A percentile compares a stretch with the other conserved stretches of the same genome.
Evolutionary conservation across 2,329 filamentous ascomycete genomes (phyloP).

Genomic region (Cladobotryum protrusum): DNA sequence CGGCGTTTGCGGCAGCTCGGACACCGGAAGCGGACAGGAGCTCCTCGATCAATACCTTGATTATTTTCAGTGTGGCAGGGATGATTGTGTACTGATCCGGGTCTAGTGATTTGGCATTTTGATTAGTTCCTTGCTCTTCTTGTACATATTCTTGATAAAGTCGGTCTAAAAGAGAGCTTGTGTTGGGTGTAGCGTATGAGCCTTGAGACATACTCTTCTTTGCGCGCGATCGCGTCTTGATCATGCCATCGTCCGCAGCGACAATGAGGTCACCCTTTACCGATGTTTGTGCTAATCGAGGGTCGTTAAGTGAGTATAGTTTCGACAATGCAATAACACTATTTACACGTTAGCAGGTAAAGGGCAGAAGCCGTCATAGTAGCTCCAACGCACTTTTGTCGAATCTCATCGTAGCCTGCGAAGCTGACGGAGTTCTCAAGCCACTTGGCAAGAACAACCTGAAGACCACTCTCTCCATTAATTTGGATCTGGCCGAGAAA

Average conservation of each 20-base stretch:
- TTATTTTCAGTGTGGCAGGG: constrained; percentile 83
- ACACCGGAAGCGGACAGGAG: constrained; percentile 71
- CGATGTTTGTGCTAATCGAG: constrained; percentile 67
- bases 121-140: constrained; percentile 22
- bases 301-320: constrained; percentile 80
- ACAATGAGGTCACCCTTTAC: constrained; percentile 92
- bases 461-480: constrained; percentile 71
- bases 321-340: constrained; percentile 91
- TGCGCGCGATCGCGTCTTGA: constrained; percentile 89
- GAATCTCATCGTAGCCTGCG: constrained; percentile 95
- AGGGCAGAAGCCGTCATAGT: neutral
- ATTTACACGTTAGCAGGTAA: constrained; percentile 24
- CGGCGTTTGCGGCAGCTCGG: constrained; percentile 53
- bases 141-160: constrained; percentile 17
- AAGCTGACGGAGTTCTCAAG: constrained; percentile 95
- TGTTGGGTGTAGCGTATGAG: constrained; percentile 14
- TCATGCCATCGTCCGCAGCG: constrained; percentile 64
- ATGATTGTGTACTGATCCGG: constrained; percentile 87
- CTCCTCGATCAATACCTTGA: constrained; percentile 94
- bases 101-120: constrained; percentile 41
- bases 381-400: constrained; percentile 68
- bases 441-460: constrained; percentile 91
- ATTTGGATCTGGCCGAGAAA: constrained; percentile 85
- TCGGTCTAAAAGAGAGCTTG: constrained; percentile 13
- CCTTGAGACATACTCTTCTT: constrained; percentile 58